Evolutionary conservation across 441 rosid genomes (phyloP).

Genomic region (Gossypium gossypioides): DNA sequence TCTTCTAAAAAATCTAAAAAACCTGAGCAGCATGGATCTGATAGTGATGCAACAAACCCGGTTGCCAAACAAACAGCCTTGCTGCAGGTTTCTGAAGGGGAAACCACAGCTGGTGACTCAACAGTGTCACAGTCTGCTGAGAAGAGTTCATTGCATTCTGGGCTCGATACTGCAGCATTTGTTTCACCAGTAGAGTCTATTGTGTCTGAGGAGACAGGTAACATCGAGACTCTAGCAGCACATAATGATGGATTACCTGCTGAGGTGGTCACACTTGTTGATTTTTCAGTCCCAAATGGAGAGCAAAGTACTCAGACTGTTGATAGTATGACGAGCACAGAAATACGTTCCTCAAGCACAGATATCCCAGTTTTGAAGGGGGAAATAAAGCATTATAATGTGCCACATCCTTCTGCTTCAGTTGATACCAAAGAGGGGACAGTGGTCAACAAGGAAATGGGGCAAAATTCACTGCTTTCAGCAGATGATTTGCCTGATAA

Average conservation of each 20-base stretch:
- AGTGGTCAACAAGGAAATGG: slow-evolving; percentile 23
- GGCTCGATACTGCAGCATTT: slow-evolving; percentile 25
- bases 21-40: slow-evolving; percentile 16
- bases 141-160: slow-evolving; percentile 27
- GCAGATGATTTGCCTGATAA: slow-evolving; percentile 37
- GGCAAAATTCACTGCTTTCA: slow-evolving; percentile 25
- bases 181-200: slow-evolving; percentile 27
- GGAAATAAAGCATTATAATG: slow-evolving; percentile 27
- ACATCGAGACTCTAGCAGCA: slow-evolving; percentile 17
- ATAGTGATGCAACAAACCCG: slow-evolving; percentile 30
- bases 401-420: slow-evolving; percentile 14
- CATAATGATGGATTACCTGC: slow-evolving; percentile 20
- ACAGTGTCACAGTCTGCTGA: slow-evolving; percentile 25
- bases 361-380: slow-evolving; percentile 28
- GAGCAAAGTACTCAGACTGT: slow-evolving; percentile 23
- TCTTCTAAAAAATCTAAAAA: slow-evolving; percentile 58
- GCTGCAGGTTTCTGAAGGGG: slow-evolving; percentile 31
- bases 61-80: slow-evolving; percentile 18
- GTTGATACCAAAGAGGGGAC: slow-evolving; percentile 21
- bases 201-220: slow-evolving; percentile 25
- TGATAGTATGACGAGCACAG: slow-evolving; percentile 21
- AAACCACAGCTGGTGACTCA: slow-evolving; percentile 28
- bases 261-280: slow-evolving; percentile 17
- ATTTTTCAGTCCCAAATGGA: slow-evolving; percentile 24
- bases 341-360: slow-evolving; percentile 17